A percentile compares a stretch with the other conserved stretches of the same genome.
Conservation (phyloP, 495 filamentous ascomycete genomes). For the Podospora tetraspora region DNA sequence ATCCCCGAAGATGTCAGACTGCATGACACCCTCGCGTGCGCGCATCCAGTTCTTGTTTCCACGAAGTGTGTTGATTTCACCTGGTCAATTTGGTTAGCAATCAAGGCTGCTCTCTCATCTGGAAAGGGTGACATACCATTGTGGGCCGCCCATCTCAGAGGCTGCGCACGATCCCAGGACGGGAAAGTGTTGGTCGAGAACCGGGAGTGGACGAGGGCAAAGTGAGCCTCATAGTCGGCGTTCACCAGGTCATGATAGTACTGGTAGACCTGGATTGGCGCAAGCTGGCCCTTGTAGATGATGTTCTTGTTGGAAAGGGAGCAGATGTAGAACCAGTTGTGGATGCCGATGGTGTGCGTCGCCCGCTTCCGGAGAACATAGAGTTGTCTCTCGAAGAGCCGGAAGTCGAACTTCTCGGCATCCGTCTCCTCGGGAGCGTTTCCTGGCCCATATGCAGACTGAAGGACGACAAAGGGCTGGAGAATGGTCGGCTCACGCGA, state of each 20-base stretch:
- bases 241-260: conserved; percentile 98
- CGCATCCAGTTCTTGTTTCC: conserved; percentile 99
- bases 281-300: conserved; percentile 97
- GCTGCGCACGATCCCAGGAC: conserved; percentile 97
- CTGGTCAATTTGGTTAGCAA: conserved; percentile 41
- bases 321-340: conserved; percentile 99
- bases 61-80: conserved; percentile 95
- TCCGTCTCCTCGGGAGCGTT: conserved; percentile 76
- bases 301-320: conserved; percentile 98
- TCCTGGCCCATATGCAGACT: conserved; percentile 79
- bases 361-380: conserved; percentile 93
- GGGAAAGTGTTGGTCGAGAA: conserved; percentile 99
- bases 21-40: conserved; percentile 91
- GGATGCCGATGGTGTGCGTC: conserved; percentile 87
- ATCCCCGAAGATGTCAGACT: conserved; percentile 86
- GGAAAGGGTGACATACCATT: conserved; percentile 59
- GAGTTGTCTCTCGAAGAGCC: conserved; percentile 85
- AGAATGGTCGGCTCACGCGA: conserved; percentile 92
- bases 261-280: conserved; percentile 95
- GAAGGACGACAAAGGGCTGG: conserved; percentile 91
- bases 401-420: conserved; percentile 73
- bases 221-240: conserved; percentile 96
- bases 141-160: conserved; percentile 94
- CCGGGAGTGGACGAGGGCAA: conserved; percentile 94
- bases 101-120: not conserved